Conservation (phyloP, 2,329 filamentous ascomycete species). For the Fusarium sp. region DNA sequence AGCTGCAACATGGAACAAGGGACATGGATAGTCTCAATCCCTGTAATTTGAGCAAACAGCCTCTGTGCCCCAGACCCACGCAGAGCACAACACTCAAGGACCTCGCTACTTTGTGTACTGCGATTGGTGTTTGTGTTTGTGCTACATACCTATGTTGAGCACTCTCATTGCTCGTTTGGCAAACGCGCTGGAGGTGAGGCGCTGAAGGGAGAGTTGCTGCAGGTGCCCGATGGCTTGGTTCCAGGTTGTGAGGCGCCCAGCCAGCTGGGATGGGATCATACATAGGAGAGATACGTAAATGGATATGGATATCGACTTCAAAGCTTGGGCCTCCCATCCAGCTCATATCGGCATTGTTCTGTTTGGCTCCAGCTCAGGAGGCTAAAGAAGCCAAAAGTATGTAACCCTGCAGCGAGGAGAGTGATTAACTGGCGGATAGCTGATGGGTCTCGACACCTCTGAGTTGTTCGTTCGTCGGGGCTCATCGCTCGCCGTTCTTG, state of each 20-base stretch:
- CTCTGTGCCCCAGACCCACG: constrained; percentile 11
- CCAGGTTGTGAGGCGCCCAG: constrained; percentile 13
- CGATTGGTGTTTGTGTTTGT: constrained; percentile 4
- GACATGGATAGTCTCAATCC: constrained; percentile 15
- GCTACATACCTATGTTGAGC: neutral
- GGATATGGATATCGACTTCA: constrained; percentile 1
- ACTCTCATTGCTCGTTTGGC: constrained; percentile 14
- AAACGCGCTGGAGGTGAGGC: constrained; percentile 13
- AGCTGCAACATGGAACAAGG: constrained; percentile 32
- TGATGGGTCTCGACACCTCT: constrained; percentile 4
- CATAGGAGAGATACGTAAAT: neutral
- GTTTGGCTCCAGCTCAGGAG: constrained; percentile 5
- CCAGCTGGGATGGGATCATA: neutral
- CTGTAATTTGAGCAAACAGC: constrained; percentile 29
- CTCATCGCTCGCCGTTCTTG: neutral
- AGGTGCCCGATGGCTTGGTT: constrained; percentile 27
- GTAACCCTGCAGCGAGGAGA: constrained; percentile 18
- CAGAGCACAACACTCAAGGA: constrained; percentile 29
- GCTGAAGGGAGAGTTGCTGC: constrained; percentile 25
- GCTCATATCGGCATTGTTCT: constrained; percentile 19
- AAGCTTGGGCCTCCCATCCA: constrained; percentile 19
- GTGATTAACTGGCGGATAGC: constrained; percentile 10
- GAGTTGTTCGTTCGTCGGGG: constrained; percentile 16
- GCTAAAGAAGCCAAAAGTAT: constrained; percentile 26
- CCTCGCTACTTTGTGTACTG: constrained; percentile 17